Evolutionary conservation across 2,329 filamentous ascomycete genomes (phyloP).

Genomic region (Fusarium xyrophilum): DNA sequence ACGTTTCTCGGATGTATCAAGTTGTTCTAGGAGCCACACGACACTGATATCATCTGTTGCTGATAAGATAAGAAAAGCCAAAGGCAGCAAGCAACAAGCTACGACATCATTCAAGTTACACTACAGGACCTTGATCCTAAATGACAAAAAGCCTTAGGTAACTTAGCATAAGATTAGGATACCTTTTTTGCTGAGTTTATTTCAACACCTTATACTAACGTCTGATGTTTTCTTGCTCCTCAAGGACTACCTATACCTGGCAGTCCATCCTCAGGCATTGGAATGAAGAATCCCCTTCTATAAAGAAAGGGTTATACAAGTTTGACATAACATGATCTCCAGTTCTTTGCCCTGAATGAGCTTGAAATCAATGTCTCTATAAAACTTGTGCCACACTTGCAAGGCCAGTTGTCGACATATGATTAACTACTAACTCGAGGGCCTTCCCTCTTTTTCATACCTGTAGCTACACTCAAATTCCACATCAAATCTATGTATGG

Average conservation of each 20-base stretch:
- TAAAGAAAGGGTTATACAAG: background rate
- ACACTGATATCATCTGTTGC: constrained; percentile 39
- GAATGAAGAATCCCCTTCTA: background rate
- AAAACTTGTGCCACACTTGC: background rate
- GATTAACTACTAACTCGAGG: background rate
- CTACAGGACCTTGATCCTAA: too few species aligned
- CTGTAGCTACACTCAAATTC: background rate
- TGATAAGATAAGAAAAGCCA: constrained; percentile 38
- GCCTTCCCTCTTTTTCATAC: background rate
- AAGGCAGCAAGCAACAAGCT: constrained; percentile 37
- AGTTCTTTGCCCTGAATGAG: background rate
- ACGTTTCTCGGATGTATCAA: background rate
- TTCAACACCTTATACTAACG: too few species aligned
- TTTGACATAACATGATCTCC: background rate
- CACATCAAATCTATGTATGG: background rate
- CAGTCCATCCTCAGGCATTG: background rate
- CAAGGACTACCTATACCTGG: background rate
- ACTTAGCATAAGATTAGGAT: too few species aligned
- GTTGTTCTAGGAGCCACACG: constrained; percentile 12
- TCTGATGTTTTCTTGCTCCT: too few species aligned
- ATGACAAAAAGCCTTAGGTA: too few species aligned
- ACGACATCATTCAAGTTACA: constrained; percentile 22
- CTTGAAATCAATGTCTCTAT: background rate
- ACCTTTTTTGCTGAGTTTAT: too few species aligned
- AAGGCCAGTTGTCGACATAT: background rate